These are phyloP conservation scores for Stagonosporopsis tanaceti DNA, from an alignment of 2,329 filamentous ascomycete species.

Conservation along the genomic window DNA sequence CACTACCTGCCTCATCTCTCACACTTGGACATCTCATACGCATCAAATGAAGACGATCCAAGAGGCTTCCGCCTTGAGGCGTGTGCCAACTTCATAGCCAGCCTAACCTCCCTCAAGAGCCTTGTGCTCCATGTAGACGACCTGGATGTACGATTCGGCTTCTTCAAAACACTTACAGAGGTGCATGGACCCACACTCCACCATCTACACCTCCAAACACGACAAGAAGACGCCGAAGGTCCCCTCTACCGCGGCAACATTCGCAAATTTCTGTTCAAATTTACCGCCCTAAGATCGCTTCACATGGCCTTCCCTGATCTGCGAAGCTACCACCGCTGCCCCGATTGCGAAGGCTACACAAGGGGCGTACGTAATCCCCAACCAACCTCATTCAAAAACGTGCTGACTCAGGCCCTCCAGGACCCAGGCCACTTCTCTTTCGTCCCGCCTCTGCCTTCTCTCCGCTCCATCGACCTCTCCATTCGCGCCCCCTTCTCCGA, in stretches of 20 bases:
- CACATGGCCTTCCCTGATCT: constrained; percentile 4
- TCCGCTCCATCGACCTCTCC: constrained; percentile 8
- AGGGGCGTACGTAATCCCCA: constrained; percentile 1
- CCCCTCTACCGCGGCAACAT: constrained; percentile 1
- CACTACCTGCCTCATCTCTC: constrained; percentile 8
- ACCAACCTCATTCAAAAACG: too few species aligned
- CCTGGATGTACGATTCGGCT: not conserved
- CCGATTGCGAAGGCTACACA: not conserved
- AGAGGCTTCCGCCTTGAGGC: not conserved
- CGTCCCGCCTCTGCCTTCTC: constrained; percentile 1
- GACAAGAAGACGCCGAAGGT: not conserved
- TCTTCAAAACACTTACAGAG: not conserved
- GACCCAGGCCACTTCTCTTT: constrained; percentile 4
- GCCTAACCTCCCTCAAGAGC: not conserved
- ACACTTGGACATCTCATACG: constrained; percentile 7
- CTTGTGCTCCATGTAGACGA: not conserved
- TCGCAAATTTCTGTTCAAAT: not conserved
- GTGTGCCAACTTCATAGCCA: not conserved
- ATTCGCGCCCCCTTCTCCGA: not conserved
- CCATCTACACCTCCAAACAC: constrained; percentile 1
- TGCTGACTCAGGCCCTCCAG: not conserved
- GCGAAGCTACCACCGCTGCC: constrained; percentile 2
- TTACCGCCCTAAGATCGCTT: not conserved
- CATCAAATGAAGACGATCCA: constrained; percentile 7
- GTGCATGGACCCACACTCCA: not conserved